These are phyloP conservation scores for Vicia faba DNA, from an alignment of 306 rosid species.

Conservation along the genomic window DNA sequence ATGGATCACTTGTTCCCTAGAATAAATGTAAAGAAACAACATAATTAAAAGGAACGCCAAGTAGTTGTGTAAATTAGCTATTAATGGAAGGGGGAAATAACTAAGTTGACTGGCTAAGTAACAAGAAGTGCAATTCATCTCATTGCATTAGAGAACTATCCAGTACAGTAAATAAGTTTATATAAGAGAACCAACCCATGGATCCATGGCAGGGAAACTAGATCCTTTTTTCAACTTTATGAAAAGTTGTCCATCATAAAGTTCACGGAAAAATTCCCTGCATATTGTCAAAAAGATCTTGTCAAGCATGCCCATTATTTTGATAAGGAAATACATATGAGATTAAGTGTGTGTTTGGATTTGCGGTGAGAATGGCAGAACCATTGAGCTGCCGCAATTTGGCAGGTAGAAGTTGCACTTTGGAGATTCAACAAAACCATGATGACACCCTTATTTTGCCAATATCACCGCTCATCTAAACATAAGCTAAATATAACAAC, in stretches of 20 bases:
- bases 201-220: conserved; percentile 88
- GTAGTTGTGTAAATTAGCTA: background rate
- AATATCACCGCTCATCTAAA: background rate
- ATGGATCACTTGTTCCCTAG: conserved; percentile 97
- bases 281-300: conserved; percentile 28
- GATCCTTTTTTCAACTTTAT: conserved; percentile 81
- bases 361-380: background rate
- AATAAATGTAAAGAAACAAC: conserved; percentile 12
- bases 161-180: conserved; percentile 19
- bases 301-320: conserved; percentile 28
- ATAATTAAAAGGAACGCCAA: conserved; percentile 28
- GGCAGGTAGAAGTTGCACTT: background rate
- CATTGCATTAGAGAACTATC: conserved; percentile 25
- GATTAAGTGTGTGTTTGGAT: background rate
- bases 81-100: background rate
- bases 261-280: conserved; percentile 82
- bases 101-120: background rate
- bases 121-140: conserved; percentile 13
- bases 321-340: background rate
- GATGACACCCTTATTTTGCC: background rate
- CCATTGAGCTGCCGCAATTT: background rate
- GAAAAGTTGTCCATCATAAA: conserved; percentile 78
- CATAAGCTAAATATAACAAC: background rate
- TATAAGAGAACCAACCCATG: conserved; percentile 64
- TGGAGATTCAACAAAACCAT: too few relatives aligned